phyloP scores from a whole-genome alignment of 2,329 filamentous ascomycete species.

The Venturia oleaginea region DNA sequence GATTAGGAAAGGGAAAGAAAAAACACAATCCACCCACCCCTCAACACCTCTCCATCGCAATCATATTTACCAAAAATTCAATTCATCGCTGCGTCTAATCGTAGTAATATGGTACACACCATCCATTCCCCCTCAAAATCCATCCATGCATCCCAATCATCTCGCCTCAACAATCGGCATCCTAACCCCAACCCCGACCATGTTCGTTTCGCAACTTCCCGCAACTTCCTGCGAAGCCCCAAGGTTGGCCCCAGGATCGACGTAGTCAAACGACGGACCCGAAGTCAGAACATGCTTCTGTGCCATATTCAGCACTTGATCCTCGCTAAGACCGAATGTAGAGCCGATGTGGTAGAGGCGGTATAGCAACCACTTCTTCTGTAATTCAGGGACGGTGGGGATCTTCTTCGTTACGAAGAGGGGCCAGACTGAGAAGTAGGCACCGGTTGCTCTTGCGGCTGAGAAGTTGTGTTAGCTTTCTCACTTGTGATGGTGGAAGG shows the following conservation, averaged over 20 bases:
- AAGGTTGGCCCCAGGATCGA: background rate
- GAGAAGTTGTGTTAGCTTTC: background rate
- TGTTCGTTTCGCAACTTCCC: background rate
- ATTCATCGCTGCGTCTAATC: background rate
- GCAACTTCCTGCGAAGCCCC: background rate
- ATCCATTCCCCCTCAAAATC: background rate
- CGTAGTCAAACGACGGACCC: conserved; percentile 9
- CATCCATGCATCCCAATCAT: background rate
- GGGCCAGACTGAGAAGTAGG: conserved; percentile 33
- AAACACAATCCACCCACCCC: no score
- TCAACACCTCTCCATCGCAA: no score
- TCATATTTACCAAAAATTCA: no score
- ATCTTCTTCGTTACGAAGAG: conserved; percentile 31
- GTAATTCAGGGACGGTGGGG: conserved; percentile 26
- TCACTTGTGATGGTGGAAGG: background rate
- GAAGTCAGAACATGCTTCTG: conserved; percentile 17
- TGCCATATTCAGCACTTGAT: conserved; percentile 28
- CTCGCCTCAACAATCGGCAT: background rate
- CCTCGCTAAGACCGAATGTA: conserved; percentile 28
- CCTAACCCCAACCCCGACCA: background rate
- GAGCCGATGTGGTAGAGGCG: conserved; percentile 28
- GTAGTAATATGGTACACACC: background rate
- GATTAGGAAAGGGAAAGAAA: no score
- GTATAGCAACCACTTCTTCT: conserved; percentile 29
- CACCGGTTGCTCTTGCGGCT: conserved; percentile 32